Conservation (phyloP, 106 monocot species). For the Apostasia shenzhenica region DNA sequence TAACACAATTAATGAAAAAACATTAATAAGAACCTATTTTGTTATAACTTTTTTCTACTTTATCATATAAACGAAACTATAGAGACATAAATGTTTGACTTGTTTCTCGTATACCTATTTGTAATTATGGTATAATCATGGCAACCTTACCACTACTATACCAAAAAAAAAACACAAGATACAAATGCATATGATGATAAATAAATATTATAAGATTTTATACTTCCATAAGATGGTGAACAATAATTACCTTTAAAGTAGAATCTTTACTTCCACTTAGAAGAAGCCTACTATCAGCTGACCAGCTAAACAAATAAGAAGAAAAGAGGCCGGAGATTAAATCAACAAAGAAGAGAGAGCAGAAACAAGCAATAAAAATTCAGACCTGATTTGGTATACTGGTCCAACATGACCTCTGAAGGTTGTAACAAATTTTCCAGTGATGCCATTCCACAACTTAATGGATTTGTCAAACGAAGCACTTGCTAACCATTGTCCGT, state of each 20-base stretch:
- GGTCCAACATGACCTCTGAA: conserved; percentile 95
- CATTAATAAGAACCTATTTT: too few relatives aligned
- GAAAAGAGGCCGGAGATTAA: neutral
- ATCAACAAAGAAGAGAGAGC: neutral
- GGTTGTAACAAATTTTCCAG: conserved; percentile 68
- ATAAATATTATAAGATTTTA: neutral
- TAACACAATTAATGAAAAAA: too few relatives aligned
- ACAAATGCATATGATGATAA: too few relatives aligned
- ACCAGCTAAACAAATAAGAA: conserved; percentile 57
- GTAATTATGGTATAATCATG: too few relatives aligned
- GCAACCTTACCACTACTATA: too few relatives aligned
- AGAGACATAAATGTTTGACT: too few relatives aligned
- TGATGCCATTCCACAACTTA: conserved; percentile 94
- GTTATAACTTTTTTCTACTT: too few relatives aligned
- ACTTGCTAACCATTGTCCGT: conserved; percentile 97
- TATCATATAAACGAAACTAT: too few relatives aligned
- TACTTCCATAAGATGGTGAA: neutral
- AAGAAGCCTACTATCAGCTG: conserved; percentile 94
- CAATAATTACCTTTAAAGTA: conserved; percentile 69
- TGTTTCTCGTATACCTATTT: too few relatives aligned
- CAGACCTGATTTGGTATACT: conserved; percentile 93
- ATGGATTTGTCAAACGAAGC: conserved; percentile 99
- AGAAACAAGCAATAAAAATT: neutral
- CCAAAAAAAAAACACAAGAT: too few relatives aligned
- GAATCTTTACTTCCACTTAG: conserved; percentile 99